A percentile compares a stretch with the other conserved stretches of the same genome.
phyloP scores from a whole-genome alignment of 2,329 filamentous ascomycete genomes.

The Ceratocystis huliohia region DNA sequence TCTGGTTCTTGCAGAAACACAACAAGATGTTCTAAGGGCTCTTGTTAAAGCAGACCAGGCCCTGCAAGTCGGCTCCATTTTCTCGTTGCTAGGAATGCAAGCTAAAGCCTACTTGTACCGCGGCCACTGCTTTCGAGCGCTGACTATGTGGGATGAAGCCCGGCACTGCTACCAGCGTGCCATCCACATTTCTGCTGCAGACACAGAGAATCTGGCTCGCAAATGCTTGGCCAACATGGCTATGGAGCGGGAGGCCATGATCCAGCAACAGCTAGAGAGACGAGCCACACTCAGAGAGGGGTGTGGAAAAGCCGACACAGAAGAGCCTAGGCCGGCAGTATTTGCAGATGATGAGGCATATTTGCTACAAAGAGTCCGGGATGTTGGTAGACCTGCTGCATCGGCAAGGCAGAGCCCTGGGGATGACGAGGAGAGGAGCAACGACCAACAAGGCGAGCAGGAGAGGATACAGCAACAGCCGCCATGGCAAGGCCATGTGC shows the following conservation, averaged over 20 bases:
- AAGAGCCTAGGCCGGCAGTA: background rate
- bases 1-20: slow-evolving; percentile 20
- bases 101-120: slow-evolving; percentile 24
- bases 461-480: slow-evolving; percentile 4
- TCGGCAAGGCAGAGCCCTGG: background rate
- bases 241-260: slow-evolving; percentile 15
- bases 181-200: slow-evolving; percentile 11
- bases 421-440: background rate
- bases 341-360: slow-evolving; percentile 15
- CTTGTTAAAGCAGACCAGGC: slow-evolving; percentile 23
- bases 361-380: slow-evolving; percentile 19
- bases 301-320: background rate
- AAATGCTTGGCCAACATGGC: slow-evolving; percentile 18
- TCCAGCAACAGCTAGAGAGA: slow-evolving; percentile 11
- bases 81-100: slow-evolving; percentile 21
- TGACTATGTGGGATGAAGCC: slow-evolving; percentile 24
- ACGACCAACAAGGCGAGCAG: background rate
- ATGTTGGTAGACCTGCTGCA: slow-evolving; percentile 9
- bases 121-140: slow-evolving; percentile 24
- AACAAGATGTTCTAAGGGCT: slow-evolving; percentile 18
- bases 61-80: slow-evolving; percentile 20
- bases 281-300: slow-evolving; percentile 9
- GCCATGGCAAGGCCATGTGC: background rate
- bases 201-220: slow-evolving; percentile 3
- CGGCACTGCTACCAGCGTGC: slow-evolving; percentile 23